A percentile compares a stretch with the other conserved stretches of the same genome.
These are phyloP conservation scores for Cladosporium phlei DNA, from an alignment of 2,329 filamentous ascomycete species.

Conservation along the genomic window DNA sequence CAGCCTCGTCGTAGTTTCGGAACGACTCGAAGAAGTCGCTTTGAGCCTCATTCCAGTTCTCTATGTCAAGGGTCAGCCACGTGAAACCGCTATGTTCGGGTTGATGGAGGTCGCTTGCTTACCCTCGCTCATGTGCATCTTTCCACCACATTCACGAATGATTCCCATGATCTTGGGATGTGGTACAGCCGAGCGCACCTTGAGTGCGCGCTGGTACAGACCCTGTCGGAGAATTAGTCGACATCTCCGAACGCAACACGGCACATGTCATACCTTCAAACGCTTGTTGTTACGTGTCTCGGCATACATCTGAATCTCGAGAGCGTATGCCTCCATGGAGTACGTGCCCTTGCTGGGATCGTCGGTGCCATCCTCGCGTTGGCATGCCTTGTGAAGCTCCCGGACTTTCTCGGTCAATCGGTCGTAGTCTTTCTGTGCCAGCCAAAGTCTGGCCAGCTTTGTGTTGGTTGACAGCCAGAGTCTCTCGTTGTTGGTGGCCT, in stretches of 20 bases:
- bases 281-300: slow-evolving; percentile 97
- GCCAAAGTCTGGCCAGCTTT: slow-evolving; percentile 84
- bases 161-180: slow-evolving; percentile 99
- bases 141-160: slow-evolving; percentile 95
- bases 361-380: slow-evolving; percentile 77
- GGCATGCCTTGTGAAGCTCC: slow-evolving; percentile 84
- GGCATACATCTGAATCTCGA: slow-evolving; percentile 98
- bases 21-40: slow-evolving; percentile 99
- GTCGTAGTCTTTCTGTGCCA: slow-evolving; percentile 84
- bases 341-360: slow-evolving; percentile 96
- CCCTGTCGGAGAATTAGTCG: slow-evolving; percentile 39
- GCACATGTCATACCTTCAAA: slow-evolving; percentile 58
- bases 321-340: slow-evolving; percentile 87
- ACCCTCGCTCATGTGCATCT: slow-evolving; percentile 98
- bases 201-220: slow-evolving; percentile 84
- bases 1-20: slow-evolving; percentile 97
- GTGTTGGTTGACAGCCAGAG: slow-evolving; percentile 98
- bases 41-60: slow-evolving; percentile 97
- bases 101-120: slow-evolving; percentile 30
- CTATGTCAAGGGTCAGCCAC: slow-evolving; percentile 39
- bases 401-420: slow-evolving; percentile 76
- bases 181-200: slow-evolving; percentile 91
- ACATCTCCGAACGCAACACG: slow-evolving; percentile 13
- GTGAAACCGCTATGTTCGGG: slow-evolving; percentile 13
- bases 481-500: slow-evolving; percentile 94